A percentile compares a stretch with the other conserved stretches of the same genome.
phyloP scores from a whole-genome alignment of 208 protist genomes.

The Porcisia deanei region DNA sequence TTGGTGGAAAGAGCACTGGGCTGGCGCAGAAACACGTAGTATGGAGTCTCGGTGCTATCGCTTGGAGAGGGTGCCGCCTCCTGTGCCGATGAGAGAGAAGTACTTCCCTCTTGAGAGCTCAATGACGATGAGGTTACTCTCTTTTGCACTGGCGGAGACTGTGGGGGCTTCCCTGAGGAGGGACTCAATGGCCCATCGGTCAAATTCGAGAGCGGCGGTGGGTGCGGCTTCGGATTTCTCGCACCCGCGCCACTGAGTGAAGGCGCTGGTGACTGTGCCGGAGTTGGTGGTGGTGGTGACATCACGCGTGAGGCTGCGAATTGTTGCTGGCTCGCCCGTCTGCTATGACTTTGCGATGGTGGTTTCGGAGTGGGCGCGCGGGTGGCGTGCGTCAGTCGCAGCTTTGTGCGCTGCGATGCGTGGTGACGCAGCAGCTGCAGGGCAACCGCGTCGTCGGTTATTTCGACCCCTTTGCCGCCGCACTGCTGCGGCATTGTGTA shows the following conservation, averaged over 20 bases:
- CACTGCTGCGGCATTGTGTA: slow-evolving; percentile 2
- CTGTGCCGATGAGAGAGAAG: background rate
- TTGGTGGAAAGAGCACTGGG: background rate
- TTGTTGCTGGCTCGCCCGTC: slow-evolving; percentile 10
- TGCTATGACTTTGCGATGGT: background rate
- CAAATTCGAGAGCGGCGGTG: slow-evolving; percentile 4
- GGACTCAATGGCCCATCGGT: background rate
- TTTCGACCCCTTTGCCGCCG: background rate
- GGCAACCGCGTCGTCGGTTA: slow-evolving; percentile 27
- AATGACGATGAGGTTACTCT: background rate
- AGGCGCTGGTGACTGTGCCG: background rate
- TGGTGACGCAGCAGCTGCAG: slow-evolving; percentile 31
- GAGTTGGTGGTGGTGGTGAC: background rate
- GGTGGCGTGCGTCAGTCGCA: slow-evolving; percentile 33
- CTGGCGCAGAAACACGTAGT: slow-evolving; percentile 14
- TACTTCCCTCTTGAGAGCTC: background rate
- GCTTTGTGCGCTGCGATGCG: slow-evolving; percentile 25
- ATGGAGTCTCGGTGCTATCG: background rate
- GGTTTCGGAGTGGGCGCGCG: background rate
- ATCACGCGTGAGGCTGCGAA: background rate
- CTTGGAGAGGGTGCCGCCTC: background rate
- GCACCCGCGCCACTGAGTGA: background rate
- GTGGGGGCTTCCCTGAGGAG: background rate
- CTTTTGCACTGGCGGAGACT: background rate
- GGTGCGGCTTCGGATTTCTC: background rate